Evolutionary conservation across 352 stramenopile species (phyloP), one percentile per base, ranked within the genome.

Genomic region (Phytophthora cajani): DNA sequence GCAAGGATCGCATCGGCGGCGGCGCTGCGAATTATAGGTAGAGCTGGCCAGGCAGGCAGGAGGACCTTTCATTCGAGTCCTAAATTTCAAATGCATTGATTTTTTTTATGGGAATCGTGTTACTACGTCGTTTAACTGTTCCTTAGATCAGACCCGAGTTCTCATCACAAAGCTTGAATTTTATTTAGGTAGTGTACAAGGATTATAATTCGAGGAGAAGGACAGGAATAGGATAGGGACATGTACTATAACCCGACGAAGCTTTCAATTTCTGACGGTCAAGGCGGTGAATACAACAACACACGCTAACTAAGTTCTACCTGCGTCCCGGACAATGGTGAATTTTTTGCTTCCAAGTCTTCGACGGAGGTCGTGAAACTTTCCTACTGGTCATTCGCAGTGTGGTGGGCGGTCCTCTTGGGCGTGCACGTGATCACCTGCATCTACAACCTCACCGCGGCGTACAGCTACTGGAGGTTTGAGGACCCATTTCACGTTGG

Each of bases 1-100:
- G 87, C 14, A 94, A 94, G 66, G 74, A 83, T 7, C 82, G 85
- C 2, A 62, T 85, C 9, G 65, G 33, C 21, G 64, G 64, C 14
- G 64, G 64, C 10, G 52, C 67, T 54, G 68, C 74, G 42, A 91
- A 84, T 67, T 89, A 88, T 64, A 74, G 81, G 71, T 91, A 87
- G 67, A 53, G 44, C 3, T 53, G 47, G 7, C 32, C 44, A 25
- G 16, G 17, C 17, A 51, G 14, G 6, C n/a, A 53, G 30, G 7
- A 36, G 8, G 14, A 19, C 47, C 27, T 30, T 53, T 11, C 16
- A 53, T 53, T 23, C n/a, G 16, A 51, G 17, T 23, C 19, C 9
- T 25, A 10, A 25, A 19, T 23, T 23, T 25, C 17, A 25, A 51
- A 51, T 51, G 44, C 19, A 23, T 51, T n/a, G 5, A n/a, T 7